Evolutionary conservation across 176 grass and related monocot genomes (phyloP), one percentile per base, ranked within the genome.

Genomic region (Elymus sibiricus): DNA sequence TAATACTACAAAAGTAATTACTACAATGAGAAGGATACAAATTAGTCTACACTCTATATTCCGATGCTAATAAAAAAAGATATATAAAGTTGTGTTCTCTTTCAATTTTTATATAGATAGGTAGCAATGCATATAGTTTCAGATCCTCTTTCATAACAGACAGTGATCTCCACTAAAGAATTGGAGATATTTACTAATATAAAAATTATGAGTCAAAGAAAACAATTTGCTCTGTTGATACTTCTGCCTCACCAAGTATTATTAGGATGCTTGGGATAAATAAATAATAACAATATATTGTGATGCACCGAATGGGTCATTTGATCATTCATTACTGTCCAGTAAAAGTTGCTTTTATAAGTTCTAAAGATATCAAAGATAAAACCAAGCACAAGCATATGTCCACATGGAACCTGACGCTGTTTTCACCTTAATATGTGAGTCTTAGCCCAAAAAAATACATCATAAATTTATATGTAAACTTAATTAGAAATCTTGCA

Each of bases 331-430:
- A 70, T 64, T 47, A 63, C 37, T 44, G 56, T 1, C 7, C 25
- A 1, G 12, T 82, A 28, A 37, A 82, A 35, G 14, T 53, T 80
- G 61, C 53, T 68, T 53, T 51, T 35, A 35, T 37, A 70, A 58
- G 29, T 60, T 83, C 19, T 49, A 46, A 80, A 51, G 49, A 29
- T 61, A 59, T 62, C 32, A 72, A 83, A 58, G 80, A 70, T 53
- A 51, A 28, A 28, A 19, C 5, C 22, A 55, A 55, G 43, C 63
- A 70, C 2, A 58, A 24, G 21, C 39, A 56, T 70, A 55, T 69
- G 31, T 19, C 26, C 26, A n/a, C 24, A 24, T 70, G 68, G 21
- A 61, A 60, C 21, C 55, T 78, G 53, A 6, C 14, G 66, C 25
- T 37, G n/a, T 56, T 58, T 82, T 22, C 12, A 70, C 46, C 31